Conservation (phyloP, 2,329 filamentous ascomycete species). For the Conoideocrella luteorostrata region DNA sequence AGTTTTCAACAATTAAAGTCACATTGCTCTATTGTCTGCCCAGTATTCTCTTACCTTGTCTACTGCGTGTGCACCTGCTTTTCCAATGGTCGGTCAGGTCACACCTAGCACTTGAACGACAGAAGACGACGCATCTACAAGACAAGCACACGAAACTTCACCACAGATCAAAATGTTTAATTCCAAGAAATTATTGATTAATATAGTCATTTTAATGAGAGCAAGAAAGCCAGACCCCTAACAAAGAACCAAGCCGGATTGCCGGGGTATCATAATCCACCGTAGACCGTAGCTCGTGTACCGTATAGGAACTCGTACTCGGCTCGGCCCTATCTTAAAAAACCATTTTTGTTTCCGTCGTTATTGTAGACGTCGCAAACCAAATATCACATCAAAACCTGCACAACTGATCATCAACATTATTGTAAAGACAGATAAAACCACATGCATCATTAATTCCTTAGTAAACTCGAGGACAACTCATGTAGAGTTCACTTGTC, state of each 20-base stretch:
- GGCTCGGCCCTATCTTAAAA: slow-evolving; percentile 2
- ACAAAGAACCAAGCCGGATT: slow-evolving; percentile 16
- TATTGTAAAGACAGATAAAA: slow-evolving; percentile 28
- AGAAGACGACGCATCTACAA: too few species aligned
- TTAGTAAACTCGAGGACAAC: slow-evolving; percentile 17
- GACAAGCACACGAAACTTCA: too few species aligned
- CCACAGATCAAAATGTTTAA: too few species aligned
- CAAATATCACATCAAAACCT: slow-evolving; percentile 16
- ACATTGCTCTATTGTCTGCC: too few species aligned
- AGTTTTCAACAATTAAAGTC: too few species aligned
- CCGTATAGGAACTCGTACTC: too few species aligned
- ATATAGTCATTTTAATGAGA: slow-evolving; percentile 22
- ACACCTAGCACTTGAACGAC: too few species aligned
- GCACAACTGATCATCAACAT: slow-evolving; percentile 24
- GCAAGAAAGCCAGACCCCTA: slow-evolving; percentile 23
- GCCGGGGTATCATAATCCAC: slow-evolving; percentile 17
- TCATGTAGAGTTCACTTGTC: slow-evolving; percentile 23
- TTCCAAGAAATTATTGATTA: slow-evolving; percentile 19
- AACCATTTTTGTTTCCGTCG: not conserved
- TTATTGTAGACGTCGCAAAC: slow-evolving; percentile 8
- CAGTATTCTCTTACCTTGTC: too few species aligned
- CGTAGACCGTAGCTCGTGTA: too few species aligned
- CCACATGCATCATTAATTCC: slow-evolving; percentile 28
- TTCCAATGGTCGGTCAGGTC: too few species aligned
- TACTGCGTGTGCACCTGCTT: too few species aligned